Evolutionary conservation across 495 filamentous ascomycete genomes (phyloP), one percentile per base, ranked within the genome.

Genomic region (Penicillium angulare): DNA sequence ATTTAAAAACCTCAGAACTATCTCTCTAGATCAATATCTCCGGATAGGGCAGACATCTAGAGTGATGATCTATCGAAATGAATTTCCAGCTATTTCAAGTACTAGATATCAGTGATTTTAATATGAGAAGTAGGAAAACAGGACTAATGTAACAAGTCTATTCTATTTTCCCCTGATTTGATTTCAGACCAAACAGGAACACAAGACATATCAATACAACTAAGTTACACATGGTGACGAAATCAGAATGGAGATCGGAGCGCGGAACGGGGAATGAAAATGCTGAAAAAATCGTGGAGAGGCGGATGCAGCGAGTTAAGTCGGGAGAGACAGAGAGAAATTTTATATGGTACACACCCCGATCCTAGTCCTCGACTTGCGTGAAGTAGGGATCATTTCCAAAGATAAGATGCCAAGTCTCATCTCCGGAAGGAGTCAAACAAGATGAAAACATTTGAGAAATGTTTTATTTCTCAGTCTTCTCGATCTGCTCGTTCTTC

Each of bases 201-300:
- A n/a, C n/a, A 49, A 45, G 57, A 47, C 53, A 56, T 61, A 70
- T 52, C 64, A 64, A 53, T 70, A 66, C 65, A 66, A n/a, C 54
- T 59, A 66, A 66, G 64, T 67, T 67, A 69, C 59, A 66, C 52
- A 31, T 26, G 48, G 29, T 44, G 33, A 51, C 16, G 41, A 55
- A 22, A 53, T 53, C 26, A 48, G 36, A 44, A 48, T 48, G 7
- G 45, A 59, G 31, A 57, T 45, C 56, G 49, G 52, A 58, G 53
- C 56, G 56, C 52, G 54, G 50, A 60, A 57, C 40, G 47, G 47
- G 59, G 53, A 61, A 65, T 63, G 57, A 59, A 57, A 50, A 66
- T 64, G 60, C 55, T 57, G 58, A 41, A 39, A 49, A 64, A 12
- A 31, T 57, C 39, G 55, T 50, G 52, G 54, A 61, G 45, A 56